Base-by-base conservation (phyloP, 768 basidiomycete genomes). In the Daedalea quercina region DNA sequence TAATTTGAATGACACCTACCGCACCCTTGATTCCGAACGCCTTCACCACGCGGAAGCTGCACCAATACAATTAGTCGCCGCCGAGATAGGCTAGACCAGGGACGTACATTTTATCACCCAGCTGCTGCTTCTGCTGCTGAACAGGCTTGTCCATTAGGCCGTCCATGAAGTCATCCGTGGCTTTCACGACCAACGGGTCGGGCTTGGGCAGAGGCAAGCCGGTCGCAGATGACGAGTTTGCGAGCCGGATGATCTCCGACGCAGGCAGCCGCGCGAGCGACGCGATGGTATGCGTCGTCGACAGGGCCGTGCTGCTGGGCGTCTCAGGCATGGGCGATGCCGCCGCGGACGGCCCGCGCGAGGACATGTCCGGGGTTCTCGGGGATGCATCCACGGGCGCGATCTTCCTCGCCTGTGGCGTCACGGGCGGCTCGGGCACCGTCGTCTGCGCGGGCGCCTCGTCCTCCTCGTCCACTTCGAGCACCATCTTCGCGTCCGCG, bases 161-260 rank as follows among this genome's bases (percentile, higher is more conserved):
- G 66, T 94, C 92, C 67, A 94, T 93, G 72, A 88, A 93, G 44
- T 81, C 76, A 58, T 90, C 82, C 2, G 87, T 88, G 1, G 81
- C 77, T 60, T 81, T 76, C 40, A 84, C 73, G 1, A 87, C 80
- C 24, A 83, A 61, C 2, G 84, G 77, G 65, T 92, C 90, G 25
- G 82, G 77, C 67, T 83, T 90, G 35, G 81, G 79, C 56, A 88
- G 60, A 17, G 80, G 84, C 51, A 87, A 68, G 15, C 74, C 73
- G 17, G 72, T 70, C 33, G 61, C 80, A 72, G 44, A 82, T 23
- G 52, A 60, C 42, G 57, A 63, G 48, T 51, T 77, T 9, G 81
- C 82, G n/a, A 91, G 68, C 54, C 75, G 74, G 57, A 93, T 67
- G 54, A 94, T 85, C 65, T 91, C 85, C 3, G 72, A 70, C 19